Percentiles rank a stretch among this genome's conserved stretches.
Conservation (phyloP, 768 basidiomycete species). For the Gyrodon lividus region DNA sequence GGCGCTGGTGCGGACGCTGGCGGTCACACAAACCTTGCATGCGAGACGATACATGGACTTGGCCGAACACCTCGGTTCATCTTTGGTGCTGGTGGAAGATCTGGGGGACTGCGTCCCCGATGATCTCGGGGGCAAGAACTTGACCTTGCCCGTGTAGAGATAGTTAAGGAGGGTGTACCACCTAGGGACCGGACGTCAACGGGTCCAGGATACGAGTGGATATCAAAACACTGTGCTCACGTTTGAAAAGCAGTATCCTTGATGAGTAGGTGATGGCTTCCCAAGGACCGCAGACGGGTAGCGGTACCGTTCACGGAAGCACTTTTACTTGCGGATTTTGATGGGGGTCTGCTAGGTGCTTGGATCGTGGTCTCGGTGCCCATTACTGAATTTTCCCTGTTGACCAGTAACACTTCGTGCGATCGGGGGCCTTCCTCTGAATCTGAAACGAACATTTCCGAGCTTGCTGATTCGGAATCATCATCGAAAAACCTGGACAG, state of each 20-base stretch:
- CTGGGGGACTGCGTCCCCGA: neutral
- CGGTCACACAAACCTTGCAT: slow-evolving; percentile 28
- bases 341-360: neutral
- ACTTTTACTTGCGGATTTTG: no score
- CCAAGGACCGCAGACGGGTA: slow-evolving; percentile 13
- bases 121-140: slow-evolving; percentile 32
- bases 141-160: slow-evolving; percentile 36
- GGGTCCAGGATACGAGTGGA: neutral
- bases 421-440: slow-evolving; percentile 7
- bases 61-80: slow-evolving; percentile 33
- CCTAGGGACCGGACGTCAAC: slow-evolving; percentile 15
- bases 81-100: slow-evolving; percentile 5
- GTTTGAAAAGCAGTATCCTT: slow-evolving; percentile 31
- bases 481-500: slow-evolving; percentile 10
- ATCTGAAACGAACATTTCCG: slow-evolving; percentile 19
- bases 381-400: slow-evolving; percentile 4
- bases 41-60: slow-evolving; percentile 49
- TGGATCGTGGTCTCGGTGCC: slow-evolving; percentile 11
- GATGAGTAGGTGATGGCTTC: slow-evolving; percentile 25
- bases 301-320: no score
- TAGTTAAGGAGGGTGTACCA: slow-evolving; percentile 41
- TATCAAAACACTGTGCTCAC: slow-evolving; percentile 4
- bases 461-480: slow-evolving; percentile 12
- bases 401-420: neutral
- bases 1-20: neutral